These are phyloP conservation scores for Nemania abortiva DNA, from an alignment of 2,329 filamentous ascomycete genomes.

Conservation along the genomic window DNA sequence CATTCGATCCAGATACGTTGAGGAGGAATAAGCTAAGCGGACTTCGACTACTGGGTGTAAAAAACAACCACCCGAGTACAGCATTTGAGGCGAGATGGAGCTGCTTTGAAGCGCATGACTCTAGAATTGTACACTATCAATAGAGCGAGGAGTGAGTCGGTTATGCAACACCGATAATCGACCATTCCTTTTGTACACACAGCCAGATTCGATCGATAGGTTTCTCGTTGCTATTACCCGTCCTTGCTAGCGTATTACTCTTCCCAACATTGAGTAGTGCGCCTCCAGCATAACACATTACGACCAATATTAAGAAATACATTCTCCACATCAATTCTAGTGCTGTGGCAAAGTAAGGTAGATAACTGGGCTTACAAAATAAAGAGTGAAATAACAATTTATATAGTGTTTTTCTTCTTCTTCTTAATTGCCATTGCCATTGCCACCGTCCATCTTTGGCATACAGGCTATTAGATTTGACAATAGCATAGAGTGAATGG, in stretches of 20 bases:
- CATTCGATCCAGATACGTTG: constrained; percentile 89
- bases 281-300: not conserved
- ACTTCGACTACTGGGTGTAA: constrained; percentile 8
- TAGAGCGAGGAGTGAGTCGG: constrained; percentile 30
- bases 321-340: not conserved
- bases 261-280: not conserved
- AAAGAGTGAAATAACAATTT: not conserved
- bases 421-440: not conserved
- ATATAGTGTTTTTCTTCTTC: too few species aligned
- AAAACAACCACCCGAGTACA: not conserved
- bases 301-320: not conserved
- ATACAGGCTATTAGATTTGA: not conserved
- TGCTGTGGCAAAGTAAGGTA: not conserved
- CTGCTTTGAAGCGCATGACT: constrained; percentile 20
- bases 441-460: not conserved
- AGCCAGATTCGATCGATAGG: constrained; percentile 3
- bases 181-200: constrained; percentile 28
- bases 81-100: constrained; percentile 3
- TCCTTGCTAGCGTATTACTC: constrained; percentile 11
- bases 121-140: constrained; percentile 41
- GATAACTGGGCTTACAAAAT: not conserved
- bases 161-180: constrained; percentile 20
- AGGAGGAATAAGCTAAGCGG: constrained; percentile 61
- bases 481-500: not conserved
- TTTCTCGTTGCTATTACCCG: constrained; percentile 10